These are phyloP conservation scores for Metschnikowia hibisci DNA, from an alignment of 805 yeast species.

Conservation along the genomic window DNA sequence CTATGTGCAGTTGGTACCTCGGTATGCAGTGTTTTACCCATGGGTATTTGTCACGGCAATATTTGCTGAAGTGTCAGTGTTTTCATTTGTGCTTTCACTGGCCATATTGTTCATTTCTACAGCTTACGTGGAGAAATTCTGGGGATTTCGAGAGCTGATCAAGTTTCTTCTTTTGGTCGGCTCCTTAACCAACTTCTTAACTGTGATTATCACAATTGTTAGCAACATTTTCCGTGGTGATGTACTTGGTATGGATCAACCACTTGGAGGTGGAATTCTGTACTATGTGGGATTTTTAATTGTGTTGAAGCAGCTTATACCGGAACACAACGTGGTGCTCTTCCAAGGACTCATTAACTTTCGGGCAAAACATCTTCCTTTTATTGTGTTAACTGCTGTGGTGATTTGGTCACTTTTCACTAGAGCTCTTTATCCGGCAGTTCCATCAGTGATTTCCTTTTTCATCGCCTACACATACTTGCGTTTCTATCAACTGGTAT, in stretches of 20 bases:
- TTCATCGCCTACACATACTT: conserved; percentile 70
- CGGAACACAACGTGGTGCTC: conserved; percentile 51
- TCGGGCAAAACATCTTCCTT: conserved; percentile 63
- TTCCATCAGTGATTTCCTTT: conserved; percentile 59
- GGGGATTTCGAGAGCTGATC: conserved; percentile 50
- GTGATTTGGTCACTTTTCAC: conserved; percentile 31
- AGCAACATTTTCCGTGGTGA: conserved; percentile 35
- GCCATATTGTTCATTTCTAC: conserved; percentile 37
- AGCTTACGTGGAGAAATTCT: conserved; percentile 48
- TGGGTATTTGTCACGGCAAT: conserved; percentile 63
- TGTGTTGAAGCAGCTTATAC: conserved; percentile 54
- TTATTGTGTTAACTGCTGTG: conserved; percentile 35
- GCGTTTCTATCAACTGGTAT: conserved; percentile 65
- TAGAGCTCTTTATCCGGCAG: conserved; percentile 43
- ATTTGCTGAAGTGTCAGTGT: conserved; percentile 55
- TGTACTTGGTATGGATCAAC: conserved; percentile 36
- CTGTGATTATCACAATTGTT: conserved; percentile 42
- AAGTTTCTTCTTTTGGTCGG: conserved; percentile 52
- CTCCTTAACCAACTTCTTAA: conserved; percentile 49
- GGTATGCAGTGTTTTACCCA: conserved; percentile 50
- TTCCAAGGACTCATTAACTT: conserved; percentile 43
- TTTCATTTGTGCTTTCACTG: conserved; percentile 42
- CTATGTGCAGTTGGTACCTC: conserved; percentile 60
- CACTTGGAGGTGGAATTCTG: conserved; percentile 51
- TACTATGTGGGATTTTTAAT: conserved; percentile 53